Conservation (phyloP, 2,329 filamentous ascomycete genomes). For the Penicillium sumatraense region DNA sequence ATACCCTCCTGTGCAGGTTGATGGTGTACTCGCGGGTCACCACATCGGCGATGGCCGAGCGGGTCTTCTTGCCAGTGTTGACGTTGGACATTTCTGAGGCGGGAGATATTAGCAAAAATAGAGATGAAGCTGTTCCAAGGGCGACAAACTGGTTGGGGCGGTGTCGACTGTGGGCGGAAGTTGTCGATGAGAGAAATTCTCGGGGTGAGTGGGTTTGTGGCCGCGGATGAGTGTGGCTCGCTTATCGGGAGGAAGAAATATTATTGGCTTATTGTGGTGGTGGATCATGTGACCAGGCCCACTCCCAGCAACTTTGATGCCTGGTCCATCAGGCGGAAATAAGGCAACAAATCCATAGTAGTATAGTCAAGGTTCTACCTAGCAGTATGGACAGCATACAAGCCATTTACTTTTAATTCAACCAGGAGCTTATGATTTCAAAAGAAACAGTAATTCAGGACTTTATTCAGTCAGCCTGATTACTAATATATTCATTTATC, state of each 20-base stretch:
- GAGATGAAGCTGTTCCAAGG: neutral
- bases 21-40: conserved; percentile 99
- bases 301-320: too few species aligned
- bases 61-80: conserved; percentile 72
- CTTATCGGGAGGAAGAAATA: conserved; percentile 30
- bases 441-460: neutral
- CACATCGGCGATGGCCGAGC: conserved; percentile 98
- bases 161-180: conserved; percentile 45
- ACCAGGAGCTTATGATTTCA: neutral
- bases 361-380: too few species aligned
- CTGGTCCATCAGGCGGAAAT: too few species aligned
- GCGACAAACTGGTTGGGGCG: conserved; percentile 43
- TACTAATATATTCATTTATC: neutral
- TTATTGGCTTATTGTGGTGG: conserved; percentile 39
- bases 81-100: conserved; percentile 66
- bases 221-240: conserved; percentile 44
- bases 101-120: conserved; percentile 14
- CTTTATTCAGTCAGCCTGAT: neutral
- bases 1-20: conserved; percentile 99
- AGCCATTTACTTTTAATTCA: too few species aligned
- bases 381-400: too few species aligned
- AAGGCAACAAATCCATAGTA: too few species aligned
- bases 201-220: conserved; percentile 38
- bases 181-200: conserved; percentile 39
- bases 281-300: neutral